Evolutionary conservation across 768 basidiomycete species (phyloP).

Genomic region (Suillus subaureus): DNA sequence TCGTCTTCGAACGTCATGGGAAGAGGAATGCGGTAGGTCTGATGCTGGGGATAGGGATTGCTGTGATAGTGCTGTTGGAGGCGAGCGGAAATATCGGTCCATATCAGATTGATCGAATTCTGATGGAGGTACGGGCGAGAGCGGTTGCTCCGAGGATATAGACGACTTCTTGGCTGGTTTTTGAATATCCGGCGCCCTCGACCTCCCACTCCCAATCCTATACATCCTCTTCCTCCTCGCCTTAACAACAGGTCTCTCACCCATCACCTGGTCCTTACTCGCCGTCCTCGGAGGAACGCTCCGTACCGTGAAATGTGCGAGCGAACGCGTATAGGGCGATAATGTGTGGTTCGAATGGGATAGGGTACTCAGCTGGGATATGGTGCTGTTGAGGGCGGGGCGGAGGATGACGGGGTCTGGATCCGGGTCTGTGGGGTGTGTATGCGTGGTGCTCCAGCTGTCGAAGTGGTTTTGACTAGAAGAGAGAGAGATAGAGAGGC

Average conservation of each 20-base stretch:
- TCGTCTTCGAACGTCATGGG: slow-evolving; percentile 26
- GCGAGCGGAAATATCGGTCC: slow-evolving; percentile 67
- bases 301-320: slow-evolving; percentile 91
- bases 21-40: not conserved
- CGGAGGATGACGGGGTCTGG: no score
- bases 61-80: not conserved
- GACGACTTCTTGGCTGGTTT: no score
- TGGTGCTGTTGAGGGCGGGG: slow-evolving; percentile 12
- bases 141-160: slow-evolving; percentile 12
- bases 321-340: slow-evolving; percentile 88
- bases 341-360: slow-evolving; percentile 87
- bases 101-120: slow-evolving; percentile 74
- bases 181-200: not conserved
- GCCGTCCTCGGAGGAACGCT: slow-evolving; percentile 71
- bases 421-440: not conserved
- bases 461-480: no score
- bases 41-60: not conserved
- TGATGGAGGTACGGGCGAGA: slow-evolving; percentile 42
- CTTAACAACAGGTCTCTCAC: slow-evolving; percentile 60
- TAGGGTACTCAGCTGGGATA: slow-evolving; percentile 27
- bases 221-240: slow-evolving; percentile 79
- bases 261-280: slow-evolving; percentile 32
- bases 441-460: no score
- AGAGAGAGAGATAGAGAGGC: no score
- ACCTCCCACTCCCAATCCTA: slow-evolving; percentile 45